Base-by-base conservation (phyloP, 768 basidiomycete genomes). In the Trichaptum fuscoviolaceum region DNA sequence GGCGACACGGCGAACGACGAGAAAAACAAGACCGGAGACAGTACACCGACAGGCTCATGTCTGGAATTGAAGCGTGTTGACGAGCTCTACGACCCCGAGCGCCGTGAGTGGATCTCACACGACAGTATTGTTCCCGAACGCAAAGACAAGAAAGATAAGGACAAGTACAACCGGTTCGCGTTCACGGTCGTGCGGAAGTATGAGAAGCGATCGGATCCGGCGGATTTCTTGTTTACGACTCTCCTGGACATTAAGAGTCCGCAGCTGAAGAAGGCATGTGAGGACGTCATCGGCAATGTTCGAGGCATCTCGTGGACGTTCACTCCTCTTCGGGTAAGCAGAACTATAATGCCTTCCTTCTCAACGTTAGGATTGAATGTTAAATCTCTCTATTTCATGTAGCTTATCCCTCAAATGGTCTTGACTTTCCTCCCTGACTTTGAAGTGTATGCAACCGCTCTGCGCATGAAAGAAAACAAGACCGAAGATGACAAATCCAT, bases 221-320 rank as follows among this genome's bases (percentile, higher is more conserved):
- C 65, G 23, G 67, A 66, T 18, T 73, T 67, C 67, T 72, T 70
- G 18, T 70, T 73, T 36, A 70, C 69, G 18, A 73, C 71, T 15
- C 23, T 68, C 8, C 61, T 52, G 42, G 42, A 52, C 62, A 73
- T 89, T 73, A 87, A 87, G 77, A 87, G 85, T 70, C 79, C 77
- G 25, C 84, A 84, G 69, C 80, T 89, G 65, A 73, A 84, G 25
- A 82, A 84, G 69, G 84, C 84, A 1, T 86, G 85, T 69, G 82
- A 84, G 68, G 84, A 85, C 57, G 83, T 88, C 23, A 83, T 89
- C 67, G 77, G 82, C 65, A 77, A 81, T 5, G 85, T 84, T 80
- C 84, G 83, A 34, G 87, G 86, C 20, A 76, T 87, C 27, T 87
- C 87, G 8, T 89, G 87, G 87, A 83, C 84, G 35, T 72, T 82